Percentiles rank a stretch among this genome's conserved stretches.
Evolutionary conservation across 73 alveolate genomes (phyloP).

Genomic region (Paramecium biaurelia): DNA sequence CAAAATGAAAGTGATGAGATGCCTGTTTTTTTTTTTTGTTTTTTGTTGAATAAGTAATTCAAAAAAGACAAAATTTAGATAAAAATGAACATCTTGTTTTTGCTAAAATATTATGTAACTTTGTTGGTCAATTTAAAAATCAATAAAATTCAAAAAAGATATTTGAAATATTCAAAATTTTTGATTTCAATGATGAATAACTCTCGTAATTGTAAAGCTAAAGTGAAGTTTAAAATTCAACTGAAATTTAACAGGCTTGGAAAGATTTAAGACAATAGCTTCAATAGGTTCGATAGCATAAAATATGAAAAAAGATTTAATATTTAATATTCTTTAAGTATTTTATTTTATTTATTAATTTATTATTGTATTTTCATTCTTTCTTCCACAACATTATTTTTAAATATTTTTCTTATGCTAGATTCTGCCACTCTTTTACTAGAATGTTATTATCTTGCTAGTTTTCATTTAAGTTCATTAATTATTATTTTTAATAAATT

Average conservation of each 20-base stretch:
- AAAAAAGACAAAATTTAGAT: neutral
- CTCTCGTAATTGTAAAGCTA: neutral
- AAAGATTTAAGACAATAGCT: neutral
- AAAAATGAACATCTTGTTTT: neutral
- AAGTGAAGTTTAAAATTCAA: neutral
- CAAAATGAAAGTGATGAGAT: neutral
- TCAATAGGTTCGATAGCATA: no score
- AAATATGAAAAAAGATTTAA: neutral
- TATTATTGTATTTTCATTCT: no score
- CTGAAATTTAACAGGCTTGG: neutral
- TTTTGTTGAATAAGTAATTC: neutral
- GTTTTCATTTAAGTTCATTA: no score
- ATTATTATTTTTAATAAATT: no score
- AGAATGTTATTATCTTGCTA: no score
- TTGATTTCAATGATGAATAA: neutral
- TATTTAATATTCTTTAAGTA: no score
- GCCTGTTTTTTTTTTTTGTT: neutral
- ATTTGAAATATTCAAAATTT: no score
- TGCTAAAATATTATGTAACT: neutral
- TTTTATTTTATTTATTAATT: no score
- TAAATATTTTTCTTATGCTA: no score
- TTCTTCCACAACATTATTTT: no score
- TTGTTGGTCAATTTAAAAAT: neutral
- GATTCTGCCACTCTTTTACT: no score
- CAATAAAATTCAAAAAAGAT: neutral